These are phyloP conservation scores for Tuber indicum DNA, from an alignment of 495 filamentous ascomycete genomes.

Conservation along the genomic window DNA sequence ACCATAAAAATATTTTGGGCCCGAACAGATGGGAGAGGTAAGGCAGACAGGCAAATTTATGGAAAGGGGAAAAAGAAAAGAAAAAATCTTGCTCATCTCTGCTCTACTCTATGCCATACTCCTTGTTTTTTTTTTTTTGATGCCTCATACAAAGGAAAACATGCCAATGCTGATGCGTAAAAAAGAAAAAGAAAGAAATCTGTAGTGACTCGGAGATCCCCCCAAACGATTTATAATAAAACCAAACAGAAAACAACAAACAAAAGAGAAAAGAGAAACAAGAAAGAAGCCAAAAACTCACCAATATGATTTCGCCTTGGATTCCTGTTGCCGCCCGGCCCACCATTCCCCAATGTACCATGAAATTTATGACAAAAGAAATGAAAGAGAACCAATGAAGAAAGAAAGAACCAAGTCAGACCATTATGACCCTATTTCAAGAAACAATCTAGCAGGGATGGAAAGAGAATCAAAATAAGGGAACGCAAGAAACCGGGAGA, in stretches of 20 bases:
- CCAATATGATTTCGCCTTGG: slow-evolving; percentile 40
- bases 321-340: slow-evolving; percentile 44
- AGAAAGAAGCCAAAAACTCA: slow-evolving; percentile 39
- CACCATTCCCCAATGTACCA: slow-evolving; percentile 31
- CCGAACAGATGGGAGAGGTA: not conserved
- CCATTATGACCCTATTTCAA: slow-evolving; percentile 5
- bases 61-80: not conserved
- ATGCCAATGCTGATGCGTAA: not conserved
- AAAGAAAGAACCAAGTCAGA: slow-evolving; percentile 11
- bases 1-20: not conserved
- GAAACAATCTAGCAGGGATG: not conserved
- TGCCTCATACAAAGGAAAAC: not conserved
- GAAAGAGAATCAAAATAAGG: not conserved
- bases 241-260: slow-evolving; percentile 20
- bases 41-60: not conserved
- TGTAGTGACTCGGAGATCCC: not conserved
- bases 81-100: not conserved
- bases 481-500: not conserved
- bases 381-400: slow-evolving; percentile 30
- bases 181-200: slow-evolving; percentile 15
- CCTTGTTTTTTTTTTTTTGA: not conserved
- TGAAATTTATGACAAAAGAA: slow-evolving; percentile 43
- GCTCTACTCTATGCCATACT: not conserved
- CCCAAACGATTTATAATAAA: not conserved
- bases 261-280: slow-evolving; percentile 1